A percentile compares a stretch with the other conserved stretches of the same genome.
These are phyloP conservation scores for Lipomyces yamanashiensis DNA, from an alignment of 805 yeast species.

Conservation along the genomic window DNA sequence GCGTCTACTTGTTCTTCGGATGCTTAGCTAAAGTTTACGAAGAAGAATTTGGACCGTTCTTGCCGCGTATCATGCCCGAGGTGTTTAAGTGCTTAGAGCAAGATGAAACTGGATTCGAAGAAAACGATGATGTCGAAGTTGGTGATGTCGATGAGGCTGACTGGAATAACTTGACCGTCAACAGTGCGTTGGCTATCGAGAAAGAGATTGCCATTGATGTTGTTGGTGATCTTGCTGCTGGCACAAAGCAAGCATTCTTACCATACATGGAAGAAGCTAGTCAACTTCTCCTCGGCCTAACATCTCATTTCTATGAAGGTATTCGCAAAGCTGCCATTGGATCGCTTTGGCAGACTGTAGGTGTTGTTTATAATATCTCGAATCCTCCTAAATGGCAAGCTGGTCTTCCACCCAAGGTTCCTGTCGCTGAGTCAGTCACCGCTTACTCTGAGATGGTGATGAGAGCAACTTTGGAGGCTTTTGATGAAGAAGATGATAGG, in stretches of 20 bases:
- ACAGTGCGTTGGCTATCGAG: conserved; percentile 93
- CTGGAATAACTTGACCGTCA: conserved; percentile 77
- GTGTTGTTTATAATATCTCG: conserved; percentile 57
- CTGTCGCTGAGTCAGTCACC: conserved; percentile 60
- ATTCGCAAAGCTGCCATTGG: conserved; percentile 84
- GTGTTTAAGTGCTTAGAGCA: conserved; percentile 82
- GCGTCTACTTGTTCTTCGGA: conserved; percentile 91
- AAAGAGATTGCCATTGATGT: conserved; percentile 95
- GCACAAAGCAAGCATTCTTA: conserved; percentile 80
- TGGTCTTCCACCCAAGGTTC: conserved; percentile 47
- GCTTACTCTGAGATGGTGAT: conserved; percentile 70
- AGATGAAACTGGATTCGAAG: conserved; percentile 63
- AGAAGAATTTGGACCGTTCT: conserved; percentile 82
- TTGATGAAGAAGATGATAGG: conserved; percentile 82
- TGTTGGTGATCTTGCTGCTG: conserved; percentile 82
- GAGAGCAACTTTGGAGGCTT: conserved; percentile 61
- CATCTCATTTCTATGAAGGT: conserved; percentile 82
- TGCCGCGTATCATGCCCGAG: conserved; percentile 81
- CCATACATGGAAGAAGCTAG: conserved; percentile 73
- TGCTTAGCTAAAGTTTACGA: conserved; percentile 95
- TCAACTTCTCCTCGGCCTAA: conserved; percentile 67
- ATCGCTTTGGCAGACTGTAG: conserved; percentile 81
- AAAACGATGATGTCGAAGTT: conserved; percentile 34
- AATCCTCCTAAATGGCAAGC: conserved; percentile 43
- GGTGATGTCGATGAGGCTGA: conserved; percentile 59